Base-by-base conservation (phyloP, 441 rosid genomes). In the Pelargonium myrrhifolium region DNA sequence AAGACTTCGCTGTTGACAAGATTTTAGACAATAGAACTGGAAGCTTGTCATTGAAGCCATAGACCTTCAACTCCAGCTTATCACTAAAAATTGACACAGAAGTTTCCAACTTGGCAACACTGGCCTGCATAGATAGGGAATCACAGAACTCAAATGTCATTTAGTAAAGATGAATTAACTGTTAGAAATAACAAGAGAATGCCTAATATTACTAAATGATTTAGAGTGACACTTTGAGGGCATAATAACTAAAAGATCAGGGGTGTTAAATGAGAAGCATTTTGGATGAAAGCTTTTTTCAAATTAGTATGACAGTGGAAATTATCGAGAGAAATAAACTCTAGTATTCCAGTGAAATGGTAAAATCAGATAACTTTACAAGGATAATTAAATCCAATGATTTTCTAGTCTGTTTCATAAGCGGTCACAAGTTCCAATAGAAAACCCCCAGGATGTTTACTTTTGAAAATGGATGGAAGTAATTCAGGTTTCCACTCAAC, bases 31-130 rank as follows among this genome's bases (percentile, higher is more conserved):
- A 79, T 63, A 94, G 93, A 77, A 77, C 80, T 49, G 87, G 82
- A 70, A 91, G 85, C 76, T 94, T 94, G 67, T 89, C 97, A 68
- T 89, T 89, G 78, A 94, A 94, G 64, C 99, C 99, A 77, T 87
- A 89, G 60, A 94, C 84, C 83, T 84, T 94, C 61, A 92, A 83
- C 89, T 92, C 98, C 74, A 94, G 78, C 80, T 86, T 89, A 78
- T 88, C 98, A 77, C 88, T 71, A 66, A 71, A 72, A 72, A 84
- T 72, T 45, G 92, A 80, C 55, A 91, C 83, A 63, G 89, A 83
- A 47, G 99, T 87, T 82, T 92, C 96, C 80, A 94, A 83, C 81
- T 86, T 94, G 73, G 99, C 97, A 65, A 94, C 80, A 73, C 90
- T 84, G 73, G 99, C 99, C 99, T 94, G 96, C 76, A 79, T 65